Conservation (phyloP, 2,329 filamentous ascomycete species). For the Fonsecaea erecta region DNA sequence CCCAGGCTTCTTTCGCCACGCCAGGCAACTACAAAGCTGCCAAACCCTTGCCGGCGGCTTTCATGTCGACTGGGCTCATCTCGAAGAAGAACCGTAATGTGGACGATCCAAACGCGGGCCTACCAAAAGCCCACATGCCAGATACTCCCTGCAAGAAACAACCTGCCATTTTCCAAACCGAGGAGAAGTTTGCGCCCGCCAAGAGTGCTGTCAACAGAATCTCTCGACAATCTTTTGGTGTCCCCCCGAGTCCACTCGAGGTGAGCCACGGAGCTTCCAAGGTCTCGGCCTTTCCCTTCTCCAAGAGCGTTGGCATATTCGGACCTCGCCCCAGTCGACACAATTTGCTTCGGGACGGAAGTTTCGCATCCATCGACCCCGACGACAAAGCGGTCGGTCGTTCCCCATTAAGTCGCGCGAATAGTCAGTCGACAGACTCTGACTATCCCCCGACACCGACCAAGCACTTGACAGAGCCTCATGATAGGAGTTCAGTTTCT, state of each 20-base stretch:
- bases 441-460: constrained; percentile 95
- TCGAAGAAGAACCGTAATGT: constrained; percentile 90
- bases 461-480: constrained; percentile 57
- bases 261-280: constrained; percentile 62
- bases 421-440: constrained; percentile 65
- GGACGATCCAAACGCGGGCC: constrained; percentile 65
- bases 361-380: constrained; percentile 79
- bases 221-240: constrained; percentile 74
- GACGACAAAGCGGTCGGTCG: constrained; percentile 69
- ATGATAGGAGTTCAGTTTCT: constrained; percentile 32
- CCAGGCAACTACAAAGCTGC: constrained; percentile 76
- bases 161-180: constrained; percentile 69
- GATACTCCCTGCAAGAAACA: constrained; percentile 97
- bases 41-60: constrained; percentile 78
- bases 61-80: constrained; percentile 91
- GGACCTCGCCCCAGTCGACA: constrained; percentile 59
- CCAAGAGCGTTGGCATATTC: constrained; percentile 66
- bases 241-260: constrained; percentile 81
- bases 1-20: constrained; percentile 67
- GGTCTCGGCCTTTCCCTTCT: constrained; percentile 70
- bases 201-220: constrained; percentile 67
- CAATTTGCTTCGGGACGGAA: constrained; percentile 62
- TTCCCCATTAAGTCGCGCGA: constrained; percentile 59
- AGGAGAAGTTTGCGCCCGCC: constrained; percentile 59
- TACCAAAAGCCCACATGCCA: constrained; percentile 73